Conservation (phyloP, 768 basidiomycete species). For the Mycena leptocephala region DNA sequence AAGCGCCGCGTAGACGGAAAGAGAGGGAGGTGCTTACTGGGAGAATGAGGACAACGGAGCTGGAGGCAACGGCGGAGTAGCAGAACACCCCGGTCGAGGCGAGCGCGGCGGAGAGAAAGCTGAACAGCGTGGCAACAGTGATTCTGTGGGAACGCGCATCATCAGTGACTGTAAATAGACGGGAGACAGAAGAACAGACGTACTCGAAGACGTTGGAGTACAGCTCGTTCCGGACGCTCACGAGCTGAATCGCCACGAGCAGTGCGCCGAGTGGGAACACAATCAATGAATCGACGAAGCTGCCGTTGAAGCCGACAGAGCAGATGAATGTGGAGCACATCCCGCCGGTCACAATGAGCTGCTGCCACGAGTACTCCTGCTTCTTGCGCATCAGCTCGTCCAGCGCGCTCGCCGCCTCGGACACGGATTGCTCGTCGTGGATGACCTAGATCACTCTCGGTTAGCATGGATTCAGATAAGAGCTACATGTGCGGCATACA, state of each 20-base stretch:
- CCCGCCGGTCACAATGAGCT: conserved; percentile 81
- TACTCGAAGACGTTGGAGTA: conserved; percentile 88
- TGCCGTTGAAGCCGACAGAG: conserved; percentile 80
- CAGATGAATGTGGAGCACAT: conserved; percentile 85
- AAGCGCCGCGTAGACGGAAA: background rate
- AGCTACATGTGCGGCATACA: conserved; percentile 51
- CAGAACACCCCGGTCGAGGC: conserved; percentile 81
- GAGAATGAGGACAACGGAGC: conserved; percentile 85
- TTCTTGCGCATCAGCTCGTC: conserved; percentile 81
- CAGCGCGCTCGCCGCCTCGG: conserved; percentile 79
- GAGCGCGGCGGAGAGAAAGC: conserved; percentile 85
- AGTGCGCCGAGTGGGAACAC: conserved; percentile 85
- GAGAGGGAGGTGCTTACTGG: conserved; percentile 63
- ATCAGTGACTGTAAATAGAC: background rate
- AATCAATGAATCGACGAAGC: conserved; percentile 83
- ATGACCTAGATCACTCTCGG: conserved; percentile 71
- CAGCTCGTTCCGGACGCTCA: conserved; percentile 83
- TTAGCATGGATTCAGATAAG: background rate
- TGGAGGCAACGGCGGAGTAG: conserved; percentile 86
- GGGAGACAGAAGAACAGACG: conserved; percentile 34
- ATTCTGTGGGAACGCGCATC: conserved; percentile 70
- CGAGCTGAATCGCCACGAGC: conserved; percentile 80
- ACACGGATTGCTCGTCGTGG: conserved; percentile 85
- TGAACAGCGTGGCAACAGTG: conserved; percentile 84
- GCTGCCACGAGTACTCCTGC: conserved; percentile 73